Evolutionary conservation across 352 stramenopile genomes (phyloP).

Genomic region (Phytophthora capsici): DNA sequence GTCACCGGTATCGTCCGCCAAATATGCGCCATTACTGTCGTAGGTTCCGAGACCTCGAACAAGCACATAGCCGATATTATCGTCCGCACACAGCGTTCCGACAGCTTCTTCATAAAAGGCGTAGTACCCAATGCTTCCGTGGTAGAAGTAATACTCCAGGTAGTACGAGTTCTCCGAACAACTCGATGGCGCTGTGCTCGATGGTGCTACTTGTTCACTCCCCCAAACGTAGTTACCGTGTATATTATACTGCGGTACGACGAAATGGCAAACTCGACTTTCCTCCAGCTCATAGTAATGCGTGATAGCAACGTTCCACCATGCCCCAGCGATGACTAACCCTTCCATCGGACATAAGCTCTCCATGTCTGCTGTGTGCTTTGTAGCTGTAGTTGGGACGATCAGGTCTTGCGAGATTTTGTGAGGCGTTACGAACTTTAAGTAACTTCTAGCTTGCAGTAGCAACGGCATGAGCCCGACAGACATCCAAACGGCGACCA

Average conservation of each 20-base stretch:
- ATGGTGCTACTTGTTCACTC: constrained; percentile 9
- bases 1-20: constrained; percentile 23
- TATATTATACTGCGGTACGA: constrained; percentile 38
- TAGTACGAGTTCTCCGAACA: constrained; percentile 22
- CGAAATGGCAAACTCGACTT: constrained; percentile 33
- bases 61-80: constrained; percentile 37
- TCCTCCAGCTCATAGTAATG: constrained; percentile 32
- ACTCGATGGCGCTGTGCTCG: constrained; percentile 7
- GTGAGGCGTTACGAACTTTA: constrained; percentile 39
- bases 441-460: constrained; percentile 34
- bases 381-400: constrained; percentile 5
- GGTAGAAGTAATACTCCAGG: constrained; percentile 43
- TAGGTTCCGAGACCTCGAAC: constrained; percentile 33
- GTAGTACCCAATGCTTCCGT: constrained; percentile 38
- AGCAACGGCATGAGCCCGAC: constrained; percentile 27
- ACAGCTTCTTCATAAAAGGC: constrained; percentile 39
- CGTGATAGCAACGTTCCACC: constrained; percentile 34
- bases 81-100: constrained; percentile 26
- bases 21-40: constrained; percentile 30
- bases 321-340: constrained; percentile 35
- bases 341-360: constrained; percentile 28
- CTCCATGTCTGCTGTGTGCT: constrained; percentile 21
- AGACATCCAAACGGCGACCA: constrained; percentile 31
- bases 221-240: constrained; percentile 28
- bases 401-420: constrained; percentile 36